Base-by-base conservation (phyloP, 2,329 filamentous ascomycete genomes). In the Alternaria triticina region DNA sequence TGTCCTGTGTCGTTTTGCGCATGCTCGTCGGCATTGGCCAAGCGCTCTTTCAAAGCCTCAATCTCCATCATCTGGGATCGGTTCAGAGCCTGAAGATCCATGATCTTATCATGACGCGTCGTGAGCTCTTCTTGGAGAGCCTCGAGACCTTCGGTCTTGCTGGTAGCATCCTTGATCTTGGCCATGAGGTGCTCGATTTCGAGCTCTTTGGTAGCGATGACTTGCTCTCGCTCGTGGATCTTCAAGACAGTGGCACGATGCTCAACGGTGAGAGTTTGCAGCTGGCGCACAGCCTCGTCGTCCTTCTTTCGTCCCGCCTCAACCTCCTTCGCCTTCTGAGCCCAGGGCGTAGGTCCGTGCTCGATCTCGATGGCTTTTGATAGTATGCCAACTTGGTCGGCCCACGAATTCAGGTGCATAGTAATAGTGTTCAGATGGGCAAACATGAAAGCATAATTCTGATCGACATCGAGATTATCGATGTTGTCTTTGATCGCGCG, bases 141-240 rank as follows among this genome's bases (percentile, higher is more conserved):
- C 33, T 72, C 66, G 3, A 72, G 47, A 7, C 69, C 70, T 43
- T 70, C 68, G 17, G 68, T 69, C 62, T 75, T 77, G 36, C 65
- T 65, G 11, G 69, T 52, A 23, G 71, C 73, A 56, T 79, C 75
- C 12, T 71, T 68, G 50, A 72, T 70, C 64, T 76, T 75, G 28
- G 92, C 92, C 79, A 97, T 92, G 40, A 98, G 88, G 44, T 96
- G 92, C 80, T 97, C 95, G 70, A 97, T 97, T 79, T 96, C 94
- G 70, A 97, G 70, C 22, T 77, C 71, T 54, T 78, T 78, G 1
- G 76, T 79, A 27, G 78, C 91, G n/a, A 90, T 88, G 23, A 92
- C 87, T 62, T 96, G 95, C 78, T 96, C 94, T 56, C 97, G 88
- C 36, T 90, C 90, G 77, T 94, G 92, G 43, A 86, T 77, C 61